Conservation (phyloP, 192 early-diverging fungal genomes). For the Coemansia sp. region DNA sequence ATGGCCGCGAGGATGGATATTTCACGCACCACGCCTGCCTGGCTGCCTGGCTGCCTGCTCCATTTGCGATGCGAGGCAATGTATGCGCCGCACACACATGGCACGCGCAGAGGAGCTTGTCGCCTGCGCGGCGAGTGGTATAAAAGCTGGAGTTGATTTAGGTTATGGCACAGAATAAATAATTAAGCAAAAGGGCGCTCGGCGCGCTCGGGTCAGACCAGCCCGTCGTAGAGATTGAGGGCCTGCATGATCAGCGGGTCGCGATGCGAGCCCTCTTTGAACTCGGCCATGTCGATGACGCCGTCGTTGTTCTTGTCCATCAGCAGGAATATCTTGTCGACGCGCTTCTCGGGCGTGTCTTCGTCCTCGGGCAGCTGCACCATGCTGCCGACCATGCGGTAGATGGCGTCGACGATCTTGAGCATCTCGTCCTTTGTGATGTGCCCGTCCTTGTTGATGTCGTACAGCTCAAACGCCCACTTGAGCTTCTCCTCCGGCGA, state of each 20-base stretch:
- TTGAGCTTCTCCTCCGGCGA: conserved; percentile 79
- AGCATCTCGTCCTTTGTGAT: conserved; percentile 90
- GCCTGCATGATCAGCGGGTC: conserved; percentile 87
- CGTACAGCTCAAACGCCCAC: conserved; percentile 88
- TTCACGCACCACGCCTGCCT: no score
- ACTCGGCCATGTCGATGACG: conserved; percentile 77
- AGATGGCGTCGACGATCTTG: conserved; percentile 89
- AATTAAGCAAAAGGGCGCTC: no score
- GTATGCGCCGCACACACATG: no score
- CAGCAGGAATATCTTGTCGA: conserved; percentile 82
- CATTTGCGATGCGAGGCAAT: no score
- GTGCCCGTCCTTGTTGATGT: conserved; percentile 83
- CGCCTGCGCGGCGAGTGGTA: no score
- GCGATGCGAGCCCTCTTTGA: conserved; percentile 80
- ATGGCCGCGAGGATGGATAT: no score
- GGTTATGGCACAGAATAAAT: no score
- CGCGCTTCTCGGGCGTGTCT: conserved; percentile 85
- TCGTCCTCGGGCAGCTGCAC: conserved; percentile 87
- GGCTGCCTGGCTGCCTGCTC: no score
- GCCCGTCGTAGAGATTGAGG: conserved; percentile 79
- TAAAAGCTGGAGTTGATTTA: no score
- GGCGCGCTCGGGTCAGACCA: conserved; percentile 76
- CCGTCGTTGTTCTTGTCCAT: conserved; percentile 93
- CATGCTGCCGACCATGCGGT: conserved; percentile 91
- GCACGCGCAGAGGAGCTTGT: no score